Conservation (phyloP, 345 rosid genomes). For the Carallia brachiata region DNA sequence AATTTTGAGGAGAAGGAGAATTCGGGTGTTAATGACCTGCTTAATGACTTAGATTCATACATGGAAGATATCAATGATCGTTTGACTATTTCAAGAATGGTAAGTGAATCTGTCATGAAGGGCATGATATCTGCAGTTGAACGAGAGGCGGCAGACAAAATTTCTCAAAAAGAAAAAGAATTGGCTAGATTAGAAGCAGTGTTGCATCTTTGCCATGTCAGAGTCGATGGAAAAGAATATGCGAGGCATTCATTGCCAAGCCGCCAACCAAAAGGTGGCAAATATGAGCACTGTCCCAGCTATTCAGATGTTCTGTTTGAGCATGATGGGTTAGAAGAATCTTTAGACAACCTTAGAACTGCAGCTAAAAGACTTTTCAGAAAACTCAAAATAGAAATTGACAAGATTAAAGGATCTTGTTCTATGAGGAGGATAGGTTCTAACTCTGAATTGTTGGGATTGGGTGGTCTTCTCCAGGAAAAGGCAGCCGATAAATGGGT, state of each 20-base stretch:
- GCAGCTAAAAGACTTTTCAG: slow-evolving; percentile 49
- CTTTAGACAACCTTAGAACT: slow-evolving; percentile 35
- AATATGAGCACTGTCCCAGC: slow-evolving; percentile 13
- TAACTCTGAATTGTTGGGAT: slow-evolving; percentile 35
- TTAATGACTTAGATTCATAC: slow-evolving; percentile 61
- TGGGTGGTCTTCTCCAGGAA: slow-evolving; percentile 43
- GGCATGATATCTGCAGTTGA: slow-evolving; percentile 54
- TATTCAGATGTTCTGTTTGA: slow-evolving; percentile 21
- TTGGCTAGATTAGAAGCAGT: slow-evolving; percentile 49
- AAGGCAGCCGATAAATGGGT: slow-evolving; percentile 32
- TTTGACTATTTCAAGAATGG: slow-evolving; percentile 69
- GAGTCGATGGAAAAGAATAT: slow-evolving; percentile 30
- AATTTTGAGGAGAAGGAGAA: slow-evolving; percentile 43
- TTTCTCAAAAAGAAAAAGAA: slow-evolving; percentile 63
- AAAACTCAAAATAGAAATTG: slow-evolving; percentile 54
- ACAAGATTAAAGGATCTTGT: slow-evolving; percentile 37
- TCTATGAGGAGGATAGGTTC: slow-evolving; percentile 35
- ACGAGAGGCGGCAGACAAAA: slow-evolving; percentile 61
- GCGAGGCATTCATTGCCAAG: slow-evolving; percentile 2
- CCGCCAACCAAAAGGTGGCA: slow-evolving; percentile 9
- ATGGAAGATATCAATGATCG: slow-evolving; percentile 57
- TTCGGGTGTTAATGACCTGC: slow-evolving; percentile 32
- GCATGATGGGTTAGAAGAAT: slow-evolving; percentile 28
- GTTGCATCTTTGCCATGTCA: slow-evolving; percentile 26
- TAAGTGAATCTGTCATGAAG: slow-evolving; percentile 69